Evolutionary conservation across 2,329 filamentous ascomycete genomes (phyloP).

Genomic region (Alternaria postmessia): DNA sequence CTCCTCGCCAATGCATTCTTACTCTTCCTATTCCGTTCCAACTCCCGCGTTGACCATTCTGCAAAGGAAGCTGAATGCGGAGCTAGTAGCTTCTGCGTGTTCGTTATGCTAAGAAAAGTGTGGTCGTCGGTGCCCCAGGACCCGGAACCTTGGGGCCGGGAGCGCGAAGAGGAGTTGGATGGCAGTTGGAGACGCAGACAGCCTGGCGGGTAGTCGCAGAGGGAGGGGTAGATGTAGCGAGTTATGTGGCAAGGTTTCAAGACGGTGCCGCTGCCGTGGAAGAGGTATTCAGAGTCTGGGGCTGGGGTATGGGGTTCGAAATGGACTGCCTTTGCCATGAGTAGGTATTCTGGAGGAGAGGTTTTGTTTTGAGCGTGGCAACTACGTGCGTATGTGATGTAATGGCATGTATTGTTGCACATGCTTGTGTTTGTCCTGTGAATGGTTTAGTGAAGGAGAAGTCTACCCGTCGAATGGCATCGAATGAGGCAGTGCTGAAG

Average conservation of each 20-base stretch:
- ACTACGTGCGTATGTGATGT: background rate
- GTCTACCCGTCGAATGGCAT: background rate
- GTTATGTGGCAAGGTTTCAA: constrained; percentile 27
- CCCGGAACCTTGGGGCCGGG: constrained; percentile 17
- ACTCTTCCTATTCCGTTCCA: constrained; percentile 10
- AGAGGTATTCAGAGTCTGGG: constrained; percentile 11
- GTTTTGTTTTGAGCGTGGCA: background rate
- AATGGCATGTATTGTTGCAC: background rate
- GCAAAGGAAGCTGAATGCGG: background rate
- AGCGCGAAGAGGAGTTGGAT: constrained; percentile 6
- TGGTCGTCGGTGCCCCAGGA: constrained; percentile 13
- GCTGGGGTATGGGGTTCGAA: background rate
- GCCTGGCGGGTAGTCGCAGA: constrained; percentile 6
- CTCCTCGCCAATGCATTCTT: constrained; percentile 23
- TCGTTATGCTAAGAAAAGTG: constrained; percentile 19
- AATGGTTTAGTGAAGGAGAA: background rate
- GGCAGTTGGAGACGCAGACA: constrained; percentile 19
- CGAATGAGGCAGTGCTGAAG: too few relatives aligned
- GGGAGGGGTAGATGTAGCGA: constrained; percentile 24
- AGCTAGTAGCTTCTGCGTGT: background rate
- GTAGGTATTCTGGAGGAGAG: background rate
- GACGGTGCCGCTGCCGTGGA: constrained; percentile 21
- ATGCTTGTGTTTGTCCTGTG: background rate
- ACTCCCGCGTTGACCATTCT: background rate
- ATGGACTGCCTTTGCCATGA: background rate